Evolutionary conservation across 495 filamentous ascomycete genomes (phyloP), one percentile per base, ranked within the genome.

Genomic region (Saxophila tyrrhenica): DNA sequence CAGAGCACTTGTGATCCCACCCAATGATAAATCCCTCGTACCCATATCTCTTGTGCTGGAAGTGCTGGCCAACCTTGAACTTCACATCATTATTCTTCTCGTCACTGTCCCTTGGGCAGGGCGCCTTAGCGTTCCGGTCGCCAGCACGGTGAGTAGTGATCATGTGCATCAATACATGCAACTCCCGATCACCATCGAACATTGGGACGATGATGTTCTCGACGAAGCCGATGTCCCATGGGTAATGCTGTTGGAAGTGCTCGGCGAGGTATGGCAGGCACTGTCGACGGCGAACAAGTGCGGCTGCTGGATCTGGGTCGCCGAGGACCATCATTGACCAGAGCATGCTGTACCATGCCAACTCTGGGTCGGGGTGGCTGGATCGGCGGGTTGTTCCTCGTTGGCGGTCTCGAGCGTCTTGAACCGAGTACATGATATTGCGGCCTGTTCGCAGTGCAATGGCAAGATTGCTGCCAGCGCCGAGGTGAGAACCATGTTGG

Each of bases 11-110:
- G 0, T 73, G 66, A 54, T 89, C 84, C 92, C 92, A 98, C 17
- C 91, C 91, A 11, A 82, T 85, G 56, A 98, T 86, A 11, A 94
- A 73, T 20, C 83, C 89, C 21, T 76, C 71, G 64, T 92, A 95
- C 21, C 74, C 67, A 68, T 95, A 96, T 46, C 87, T 78, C 61
- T 74, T 82, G 65, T 97, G 92, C 50, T 73, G 75, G 64, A 97
- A 92, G 1, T 94, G 78, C 58, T 92, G 84, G 2, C 92, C 92
- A 44, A 98, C 78, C 52, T 73, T 78, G 69, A 84, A 91, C 51
- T 65, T 72, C n/a, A 88, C 79, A 7, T n/a, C n/a, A n/a, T n/a
- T n/a, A 21, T 67, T 67, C 10, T 20, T 11, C 62, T 19, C 51
- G 59, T 49, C 62, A 60, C 52, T 68, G 39, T 39, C 53, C 62